phyloP scores from a whole-genome alignment of 257 asterid species.

The Solanum pinnatisectum region DNA sequence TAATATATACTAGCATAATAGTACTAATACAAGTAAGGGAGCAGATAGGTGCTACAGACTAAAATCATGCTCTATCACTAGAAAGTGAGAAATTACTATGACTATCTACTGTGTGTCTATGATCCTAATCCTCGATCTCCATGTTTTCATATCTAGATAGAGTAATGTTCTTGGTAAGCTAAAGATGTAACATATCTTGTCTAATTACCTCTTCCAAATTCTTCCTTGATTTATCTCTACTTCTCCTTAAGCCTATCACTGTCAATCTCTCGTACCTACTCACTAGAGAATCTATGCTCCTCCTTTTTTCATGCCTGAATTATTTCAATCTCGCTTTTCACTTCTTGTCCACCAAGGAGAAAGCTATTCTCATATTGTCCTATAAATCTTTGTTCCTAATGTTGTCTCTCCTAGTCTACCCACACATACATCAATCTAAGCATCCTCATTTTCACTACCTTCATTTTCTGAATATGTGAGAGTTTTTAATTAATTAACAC shows the following conservation, averaged over 20 bases:
- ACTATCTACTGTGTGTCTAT: no score
- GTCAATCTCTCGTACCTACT: not conserved
- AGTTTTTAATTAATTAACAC: not conserved
- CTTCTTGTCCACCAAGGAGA: not conserved
- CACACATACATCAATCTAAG: not conserved
- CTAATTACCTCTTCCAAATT: no score
- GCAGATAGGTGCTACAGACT: no score
- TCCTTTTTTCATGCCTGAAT: not conserved
- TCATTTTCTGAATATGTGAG: no score
- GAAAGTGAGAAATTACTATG: no score
- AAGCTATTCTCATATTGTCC: accelerated
- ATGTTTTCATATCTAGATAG: no score
- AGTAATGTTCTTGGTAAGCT: not conserved
- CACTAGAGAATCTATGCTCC: not conserved
- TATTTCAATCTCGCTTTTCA: no score
- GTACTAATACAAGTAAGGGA: no score
- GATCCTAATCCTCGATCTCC: no score
- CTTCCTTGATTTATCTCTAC: not conserved
- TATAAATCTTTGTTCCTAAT: not conserved
- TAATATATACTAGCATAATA: no score
- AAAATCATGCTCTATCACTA: no score
- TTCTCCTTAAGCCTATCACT: not conserved
- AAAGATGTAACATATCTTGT: no score
- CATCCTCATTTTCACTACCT: not conserved
- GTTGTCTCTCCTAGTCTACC: not conserved